Conservation (phyloP, 768 basidiomycete genomes). For the Collybia sordida region DNA sequence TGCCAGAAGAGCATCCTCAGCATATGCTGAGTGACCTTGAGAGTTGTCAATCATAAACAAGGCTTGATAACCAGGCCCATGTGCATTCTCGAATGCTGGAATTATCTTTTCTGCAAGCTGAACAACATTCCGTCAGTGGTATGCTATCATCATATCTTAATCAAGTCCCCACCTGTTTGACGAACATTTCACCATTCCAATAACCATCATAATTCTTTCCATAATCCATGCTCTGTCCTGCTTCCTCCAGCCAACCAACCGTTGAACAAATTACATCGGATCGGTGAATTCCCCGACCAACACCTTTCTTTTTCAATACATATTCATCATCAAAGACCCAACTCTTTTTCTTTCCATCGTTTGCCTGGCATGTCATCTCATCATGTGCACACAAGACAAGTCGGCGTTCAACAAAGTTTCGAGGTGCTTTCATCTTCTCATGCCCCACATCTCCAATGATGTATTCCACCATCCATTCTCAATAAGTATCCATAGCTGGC, state of each 20-base stretch:
- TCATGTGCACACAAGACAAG: conserved; percentile 33
- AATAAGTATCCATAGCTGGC: conserved; percentile 21
- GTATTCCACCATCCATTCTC: conserved; percentile 11
- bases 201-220: conserved; percentile 44
- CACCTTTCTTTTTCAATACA: conserved; percentile 34
- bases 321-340: conserved; percentile 36
- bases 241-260: conserved; percentile 28
- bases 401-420: conserved; percentile 18
- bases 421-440: conserved; percentile 1
- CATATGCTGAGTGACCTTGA: conserved; percentile 39
- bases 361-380: conserved; percentile 39
- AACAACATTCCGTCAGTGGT: background rate
- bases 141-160: background rate
- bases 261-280: conserved; percentile 35
- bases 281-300: conserved; percentile 35
- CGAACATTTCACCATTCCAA: conserved; percentile 30
- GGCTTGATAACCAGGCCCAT: conserved; percentile 30
- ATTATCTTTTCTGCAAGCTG: conserved; percentile 28
- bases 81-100: conserved; percentile 26
- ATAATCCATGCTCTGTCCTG: conserved; percentile 35
- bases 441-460: conserved; percentile 10
- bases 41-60: conserved; percentile 42
- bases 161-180: conserved; percentile 9
- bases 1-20: conserved; percentile 31
- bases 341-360: conserved; percentile 27